Base-by-base conservation (phyloP, 2,329 filamentous ascomycete species). In the Talaromyces pinophilus region DNA sequence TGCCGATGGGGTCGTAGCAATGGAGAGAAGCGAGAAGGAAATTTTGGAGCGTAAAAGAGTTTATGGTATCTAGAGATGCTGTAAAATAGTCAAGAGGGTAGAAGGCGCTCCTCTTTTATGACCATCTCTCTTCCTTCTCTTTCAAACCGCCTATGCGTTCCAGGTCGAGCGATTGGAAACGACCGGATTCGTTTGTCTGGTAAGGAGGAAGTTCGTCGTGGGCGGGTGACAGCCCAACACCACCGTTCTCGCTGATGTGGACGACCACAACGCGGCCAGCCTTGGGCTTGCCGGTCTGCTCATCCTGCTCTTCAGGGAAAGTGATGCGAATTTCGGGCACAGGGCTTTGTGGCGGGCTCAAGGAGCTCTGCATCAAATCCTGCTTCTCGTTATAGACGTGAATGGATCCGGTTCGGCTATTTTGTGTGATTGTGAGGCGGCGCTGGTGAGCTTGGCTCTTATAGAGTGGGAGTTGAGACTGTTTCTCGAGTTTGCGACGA, bases 261-360 rank as follows among this genome's bases (percentile, higher is more conserved):
- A 99, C 94, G 42, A 98, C 88, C 25, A 99, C 90, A 62, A 98
- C 93, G 38, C 93, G 89, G 40, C 94, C 94, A 71, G 90, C 92
- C 82, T 91, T 91, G 72, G 86, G 86, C 79, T 89, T 92, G 72
- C 94, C 94, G 64, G 82, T 54, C 28, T 54, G 75, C 60, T 87
- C 83, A 71, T 92, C 91, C 75, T 97, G 93, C 72, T 96, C 90
- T 83, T 98, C 95, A 17, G 95, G 95, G 83, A 99, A 98, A 42
- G 95, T 98, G 79, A 99, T 97, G 80, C 93, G 92, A 74, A 99
- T 99, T 82, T 98, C 92, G 22, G 95, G 95, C 33, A 98, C 92
- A n/a, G 91, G 90, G 55, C 90, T 92, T 72, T 90, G 83, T 25
- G 93, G 91, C 17, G 92, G 90, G 69, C 88, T 90, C 67, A 86